Conservation (phyloP, 1,284 basidiomycete species). For the Sporisorium graminicola region DNA sequence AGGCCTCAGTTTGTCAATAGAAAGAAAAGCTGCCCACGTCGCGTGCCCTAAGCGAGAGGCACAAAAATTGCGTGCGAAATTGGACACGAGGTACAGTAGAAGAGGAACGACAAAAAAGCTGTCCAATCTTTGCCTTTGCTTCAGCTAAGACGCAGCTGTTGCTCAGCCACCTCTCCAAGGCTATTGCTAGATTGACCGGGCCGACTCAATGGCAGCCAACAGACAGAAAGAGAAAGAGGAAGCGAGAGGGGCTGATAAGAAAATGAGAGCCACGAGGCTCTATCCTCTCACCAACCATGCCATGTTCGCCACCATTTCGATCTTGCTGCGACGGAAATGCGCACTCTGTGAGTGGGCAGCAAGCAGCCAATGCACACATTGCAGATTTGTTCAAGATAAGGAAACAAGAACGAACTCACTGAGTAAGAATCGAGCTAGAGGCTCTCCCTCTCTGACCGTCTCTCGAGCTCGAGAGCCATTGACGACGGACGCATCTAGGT, state of each 20-base stretch:
- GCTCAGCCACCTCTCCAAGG: too few relatives aligned
- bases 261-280: neutral
- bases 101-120: neutral
- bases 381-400: neutral
- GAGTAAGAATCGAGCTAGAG: neutral
- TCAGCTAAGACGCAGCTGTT: too few relatives aligned
- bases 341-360: neutral
- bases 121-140: neutral
- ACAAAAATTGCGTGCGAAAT: conserved; percentile 5
- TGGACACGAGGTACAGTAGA: neutral
- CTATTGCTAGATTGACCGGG: too few relatives aligned
- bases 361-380: neutral
- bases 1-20: neutral
- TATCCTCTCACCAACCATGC: neutral
- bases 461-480: too few relatives aligned
- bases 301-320: too few relatives aligned
- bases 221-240: too few relatives aligned
- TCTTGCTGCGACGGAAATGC: too few relatives aligned
- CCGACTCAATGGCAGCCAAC: neutral
- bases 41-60: conserved; percentile 6
- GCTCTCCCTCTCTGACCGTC: too few relatives aligned
- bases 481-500: neutral
- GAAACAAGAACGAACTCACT: too few relatives aligned
- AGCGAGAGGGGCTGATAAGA: neutral
- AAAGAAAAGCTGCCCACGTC: neutral